These are phyloP conservation scores for Trichocladium antarcticum DNA, from an alignment of 495 filamentous ascomycete species.

Conservation along the genomic window DNA sequence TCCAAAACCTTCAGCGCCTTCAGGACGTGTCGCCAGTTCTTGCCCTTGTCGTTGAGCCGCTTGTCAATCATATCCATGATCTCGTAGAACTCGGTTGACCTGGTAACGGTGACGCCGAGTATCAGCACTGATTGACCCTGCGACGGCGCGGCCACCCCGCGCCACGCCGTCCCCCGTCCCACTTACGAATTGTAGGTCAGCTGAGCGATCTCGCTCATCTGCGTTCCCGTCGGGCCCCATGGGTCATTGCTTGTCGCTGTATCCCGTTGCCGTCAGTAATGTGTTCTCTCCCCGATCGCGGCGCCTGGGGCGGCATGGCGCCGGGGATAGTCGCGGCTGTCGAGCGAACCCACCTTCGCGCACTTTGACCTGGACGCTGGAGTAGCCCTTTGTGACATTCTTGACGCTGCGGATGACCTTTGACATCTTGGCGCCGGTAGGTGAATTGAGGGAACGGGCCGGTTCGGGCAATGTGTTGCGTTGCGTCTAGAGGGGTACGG, in stretches of 20 bases:
- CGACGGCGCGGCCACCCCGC: neutral
- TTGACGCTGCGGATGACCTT: conserved; percentile 97
- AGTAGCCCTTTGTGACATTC: conserved; percentile 99
- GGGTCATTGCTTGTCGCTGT: conserved; percentile 97
- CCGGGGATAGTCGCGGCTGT: neutral
- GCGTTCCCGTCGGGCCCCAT: conserved; percentile 95
- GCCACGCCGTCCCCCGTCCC: neutral
- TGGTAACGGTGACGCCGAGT: neutral
- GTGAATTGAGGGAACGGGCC: neutral
- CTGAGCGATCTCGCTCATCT: conserved; percentile 97
- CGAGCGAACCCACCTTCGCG: conserved; percentile 75
- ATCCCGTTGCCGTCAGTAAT: conserved; percentile 15
- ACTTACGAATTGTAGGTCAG: conserved; percentile 93
- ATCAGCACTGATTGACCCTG: neutral
- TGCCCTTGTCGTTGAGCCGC: conserved; percentile 97
- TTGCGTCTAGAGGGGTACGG: neutral
- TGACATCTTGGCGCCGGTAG: conserved; percentile 57
- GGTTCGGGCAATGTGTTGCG: conserved; percentile 5
- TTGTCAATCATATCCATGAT: conserved; percentile 99
- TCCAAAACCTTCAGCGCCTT: conserved; percentile 97
- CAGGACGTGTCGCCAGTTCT: conserved; percentile 98
- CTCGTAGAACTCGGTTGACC: conserved; percentile 85
- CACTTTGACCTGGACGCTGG: conserved; percentile 93
- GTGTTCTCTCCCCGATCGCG: neutral
- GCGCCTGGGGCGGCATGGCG: neutral